A percentile compares a stretch with the other conserved stretches of the same genome.
These are phyloP conservation scores for Tulasnella sp. DNA, from an alignment of 768 basidiomycete species.

Conservation along the genomic window DNA sequence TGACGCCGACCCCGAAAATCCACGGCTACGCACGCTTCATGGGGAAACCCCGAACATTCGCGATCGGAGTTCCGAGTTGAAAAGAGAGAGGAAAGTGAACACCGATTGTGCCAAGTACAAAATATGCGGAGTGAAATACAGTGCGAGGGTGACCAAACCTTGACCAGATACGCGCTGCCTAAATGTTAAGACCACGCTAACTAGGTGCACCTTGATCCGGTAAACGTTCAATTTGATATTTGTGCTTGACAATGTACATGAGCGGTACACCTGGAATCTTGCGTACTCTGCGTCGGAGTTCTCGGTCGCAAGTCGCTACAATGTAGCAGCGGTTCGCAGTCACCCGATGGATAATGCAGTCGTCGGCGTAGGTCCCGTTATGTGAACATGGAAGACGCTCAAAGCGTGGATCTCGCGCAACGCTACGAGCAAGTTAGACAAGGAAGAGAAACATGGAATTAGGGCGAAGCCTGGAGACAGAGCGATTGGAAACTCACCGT, in stretches of 20 bases:
- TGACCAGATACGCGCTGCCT: not conserved
- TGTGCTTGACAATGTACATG: slow-evolving; percentile 90
- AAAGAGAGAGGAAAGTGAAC: not conserved
- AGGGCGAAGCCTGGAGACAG: slow-evolving; percentile 6
- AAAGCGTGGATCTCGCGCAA: slow-evolving; percentile 94
- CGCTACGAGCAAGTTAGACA: slow-evolving; percentile 47
- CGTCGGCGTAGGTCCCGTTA: slow-evolving; percentile 95
- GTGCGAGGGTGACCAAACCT: not conserved
- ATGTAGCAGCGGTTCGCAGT: slow-evolving; percentile 93
- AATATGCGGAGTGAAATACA: not conserved
- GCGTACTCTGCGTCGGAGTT: slow-evolving; percentile 81
- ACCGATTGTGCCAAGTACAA: not conserved
- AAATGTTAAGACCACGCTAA: not conserved
- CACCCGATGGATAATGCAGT: slow-evolving; percentile 94
- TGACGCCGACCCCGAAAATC: not conserved
- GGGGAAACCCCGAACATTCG: not conserved
- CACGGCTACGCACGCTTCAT: not conserved
- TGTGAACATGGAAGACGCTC: slow-evolving; percentile 90
- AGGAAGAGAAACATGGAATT: not conserved
- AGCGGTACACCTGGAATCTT: slow-evolving; percentile 88
- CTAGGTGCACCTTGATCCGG: slow-evolving; percentile 86
- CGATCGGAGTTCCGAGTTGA: not conserved
- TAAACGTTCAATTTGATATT: slow-evolving; percentile 89
- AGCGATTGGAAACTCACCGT: slow-evolving; percentile 42
- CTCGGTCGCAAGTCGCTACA: slow-evolving; percentile 95